Conservation (phyloP, 1,284 basidiomycete genomes). For the Thecaphora thlaspeos region DNA sequence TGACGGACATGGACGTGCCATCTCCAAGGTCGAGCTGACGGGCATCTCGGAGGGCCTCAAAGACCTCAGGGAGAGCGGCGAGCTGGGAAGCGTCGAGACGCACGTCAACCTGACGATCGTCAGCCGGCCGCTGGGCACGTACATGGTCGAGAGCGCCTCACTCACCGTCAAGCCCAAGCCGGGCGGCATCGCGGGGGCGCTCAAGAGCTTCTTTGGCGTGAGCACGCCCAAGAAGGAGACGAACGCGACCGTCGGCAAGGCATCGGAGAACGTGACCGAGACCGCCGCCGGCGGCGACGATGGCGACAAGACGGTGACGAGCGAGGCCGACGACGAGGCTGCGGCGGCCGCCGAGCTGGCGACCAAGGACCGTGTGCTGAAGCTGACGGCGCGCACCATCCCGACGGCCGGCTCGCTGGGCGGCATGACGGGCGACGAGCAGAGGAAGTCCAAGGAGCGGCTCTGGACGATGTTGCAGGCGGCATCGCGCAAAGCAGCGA, state of each 20-base stretch:
- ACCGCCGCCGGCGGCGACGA: conserved; percentile 3
- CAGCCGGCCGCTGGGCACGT: conserved; percentile 45
- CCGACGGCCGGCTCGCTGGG: conserved; percentile 23
- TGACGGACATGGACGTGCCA: conserved; percentile 12
- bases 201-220: conserved; percentile 51
- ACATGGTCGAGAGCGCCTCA: conserved; percentile 36
- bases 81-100: conserved; percentile 48
- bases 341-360: conserved; percentile 15
- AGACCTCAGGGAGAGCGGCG: conserved; percentile 36
- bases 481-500: conserved; percentile 73
- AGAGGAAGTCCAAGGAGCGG: conserved; percentile 45
- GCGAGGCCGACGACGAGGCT: neutral
- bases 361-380: conserved; percentile 35
- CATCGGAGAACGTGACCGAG: conserved; percentile 7
- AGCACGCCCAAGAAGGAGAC: conserved; percentile 20
- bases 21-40: conserved; percentile 35
- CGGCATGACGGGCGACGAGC: conserved; percentile 43
- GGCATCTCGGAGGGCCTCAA: conserved; percentile 43
- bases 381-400: conserved; percentile 29
- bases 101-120: conserved; percentile 46
- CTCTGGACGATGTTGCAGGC: conserved; percentile 66
- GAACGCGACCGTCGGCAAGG: conserved; percentile 19
- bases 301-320: conserved; percentile 2
- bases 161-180: conserved; percentile 50
- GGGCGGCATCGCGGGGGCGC: conserved; percentile 44